Base-by-base conservation (phyloP, 164 flowering plant genomes). In the Tetracentron sinense region DNA sequence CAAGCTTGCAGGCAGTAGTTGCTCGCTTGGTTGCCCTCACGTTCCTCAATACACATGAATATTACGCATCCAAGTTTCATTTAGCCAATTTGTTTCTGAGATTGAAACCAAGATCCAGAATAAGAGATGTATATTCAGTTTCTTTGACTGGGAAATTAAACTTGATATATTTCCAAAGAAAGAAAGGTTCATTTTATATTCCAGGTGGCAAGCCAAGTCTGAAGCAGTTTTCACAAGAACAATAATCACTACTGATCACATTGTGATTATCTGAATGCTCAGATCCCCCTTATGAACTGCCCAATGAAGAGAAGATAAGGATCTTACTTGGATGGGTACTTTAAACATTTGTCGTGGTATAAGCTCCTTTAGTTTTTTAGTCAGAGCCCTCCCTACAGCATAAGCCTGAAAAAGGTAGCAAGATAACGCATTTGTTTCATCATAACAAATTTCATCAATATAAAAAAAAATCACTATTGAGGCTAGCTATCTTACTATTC, bases 271-370 rank as follows among this genome's bases (percentile, higher is more conserved):
- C 14, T 38, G 38, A 10, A 33, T 33, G 14, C 1, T 38, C 26
- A 38, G 29, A 22, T 3, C 50, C 22, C 42, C 11, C 10, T 15
- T 17, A 6, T 54, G 47, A 22, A 66, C n/a, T 51, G n/a, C 14
- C 2, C 23, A 61, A 47, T 4, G 0, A 23, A 27, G 29, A 21
- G n/a, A 60, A 57, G 10, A 14, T 17, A 30, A n/a, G 50, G 47
- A 54, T 44, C 78, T 78, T 85, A 93, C 98, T 71, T 94, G 98
- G 61, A 94, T 90, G 19, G 99, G 99, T 4, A 94, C 83, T 88
- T 88, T 94, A 79, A 94, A 94, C 97, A 94, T 91, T 76, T 94
- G 99, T 25, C 99, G 82, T 42, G 99, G 99, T 62, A 94, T 94
- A 55, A 94, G 87, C 83, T 94, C 97, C 81, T 94, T 94, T 66